Evolutionary conservation across 1,284 basidiomycete species (phyloP), one percentile per base, ranked within the genome.

Genomic region (Peniophora sp.): DNA sequence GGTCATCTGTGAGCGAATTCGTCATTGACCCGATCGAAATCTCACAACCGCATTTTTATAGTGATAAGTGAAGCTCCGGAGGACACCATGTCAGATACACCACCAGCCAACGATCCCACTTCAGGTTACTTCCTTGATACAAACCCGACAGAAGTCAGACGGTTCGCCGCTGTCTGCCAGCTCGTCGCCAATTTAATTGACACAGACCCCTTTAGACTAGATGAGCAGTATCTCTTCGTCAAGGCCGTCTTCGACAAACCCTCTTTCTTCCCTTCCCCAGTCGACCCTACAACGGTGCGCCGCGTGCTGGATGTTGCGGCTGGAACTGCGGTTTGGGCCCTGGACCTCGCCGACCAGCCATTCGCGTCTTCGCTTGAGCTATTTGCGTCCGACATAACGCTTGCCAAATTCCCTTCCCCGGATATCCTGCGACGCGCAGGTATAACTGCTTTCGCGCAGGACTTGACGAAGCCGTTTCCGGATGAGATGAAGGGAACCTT

Each of bases 401-500:
- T n/a, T 0, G 36, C 20, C 8, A 54, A 53, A n/a, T 50, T 50
- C 39, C 48, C 27, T 12, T 39, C 11, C 17, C 15, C 8, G 2
- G 45, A 47, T 15, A 15, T 36, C 15, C 20, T n/a, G 10, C 22
- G 34, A 3, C 27, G 3, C 9, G 32, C 44, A 14, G 41, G 24
- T 10, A 22, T 54, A 3, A 24, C 2, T 1, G 48, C 47, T 3
- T 53, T 53, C 37, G 52, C 43, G 23, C 51, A 53, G 2, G 53
- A 54, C 24, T n/a, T 52, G 9, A 53, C 51, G 36, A n/a, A 37
- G 14, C 45, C 51, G 6, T 52, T 54, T 23, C 32, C 50, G 3
- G 37, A 54, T 9, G 52, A 49, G 2, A 34, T 54, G 14, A 37
- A 46, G 9, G 53, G 45, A n/a, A 54, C 51, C 1, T 54, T 53